Percentiles rank a stretch among this genome's conserved stretches.
phyloP scores from a whole-genome alignment of 2,329 filamentous ascomycete species.

The Alternaria alternata region DNA sequence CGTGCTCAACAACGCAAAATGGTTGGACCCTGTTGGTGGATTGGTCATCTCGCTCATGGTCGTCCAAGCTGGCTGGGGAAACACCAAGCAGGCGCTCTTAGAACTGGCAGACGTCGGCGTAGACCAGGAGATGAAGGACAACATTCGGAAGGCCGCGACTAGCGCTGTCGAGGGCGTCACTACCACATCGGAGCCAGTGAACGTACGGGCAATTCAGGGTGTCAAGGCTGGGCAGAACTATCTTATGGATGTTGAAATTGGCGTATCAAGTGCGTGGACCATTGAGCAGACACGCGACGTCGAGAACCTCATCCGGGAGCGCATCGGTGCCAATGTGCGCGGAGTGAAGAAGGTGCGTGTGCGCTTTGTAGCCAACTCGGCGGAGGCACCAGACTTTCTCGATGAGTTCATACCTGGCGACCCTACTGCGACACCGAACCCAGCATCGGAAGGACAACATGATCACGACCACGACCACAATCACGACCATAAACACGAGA shows the following conservation, averaged over 20 bases:
- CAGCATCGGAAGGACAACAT: constrained; percentile 44
- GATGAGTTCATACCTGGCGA: constrained; percentile 68
- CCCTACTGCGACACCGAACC: constrained; percentile 37
- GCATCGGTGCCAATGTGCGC: constrained; percentile 77
- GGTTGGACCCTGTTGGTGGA: constrained; percentile 94
- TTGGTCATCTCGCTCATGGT: constrained; percentile 93
- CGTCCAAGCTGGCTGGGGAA: constrained; percentile 85
- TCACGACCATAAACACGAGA: constrained; percentile 34
- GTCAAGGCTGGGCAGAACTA: constrained; percentile 98
- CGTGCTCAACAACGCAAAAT: constrained; percentile 81
- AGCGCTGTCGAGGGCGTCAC: constrained; percentile 52
- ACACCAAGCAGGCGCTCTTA: constrained; percentile 81
- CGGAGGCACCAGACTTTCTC: constrained; percentile 64
- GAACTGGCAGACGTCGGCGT: constrained; percentile 93
- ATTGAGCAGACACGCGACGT: constrained; percentile 73
- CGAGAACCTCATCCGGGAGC: constrained; percentile 76
- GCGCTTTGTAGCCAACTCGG: constrained; percentile 78
- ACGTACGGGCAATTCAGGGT: constrained; percentile 81
- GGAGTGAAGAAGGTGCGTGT: constrained; percentile 85
- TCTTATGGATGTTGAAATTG: constrained; percentile 87
- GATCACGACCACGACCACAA: constrained; percentile 37
- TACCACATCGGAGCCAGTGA: constrained; percentile 64
- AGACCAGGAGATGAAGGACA: constrained; percentile 80
- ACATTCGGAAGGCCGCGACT: constrained; percentile 70
- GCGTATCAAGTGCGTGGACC: constrained; percentile 78